Percentiles rank a stretch among this genome's conserved stretches.
Evolutionary conservation across 495 filamentous ascomycete species (phyloP).

Genomic region (Daldinia grandis): DNA sequence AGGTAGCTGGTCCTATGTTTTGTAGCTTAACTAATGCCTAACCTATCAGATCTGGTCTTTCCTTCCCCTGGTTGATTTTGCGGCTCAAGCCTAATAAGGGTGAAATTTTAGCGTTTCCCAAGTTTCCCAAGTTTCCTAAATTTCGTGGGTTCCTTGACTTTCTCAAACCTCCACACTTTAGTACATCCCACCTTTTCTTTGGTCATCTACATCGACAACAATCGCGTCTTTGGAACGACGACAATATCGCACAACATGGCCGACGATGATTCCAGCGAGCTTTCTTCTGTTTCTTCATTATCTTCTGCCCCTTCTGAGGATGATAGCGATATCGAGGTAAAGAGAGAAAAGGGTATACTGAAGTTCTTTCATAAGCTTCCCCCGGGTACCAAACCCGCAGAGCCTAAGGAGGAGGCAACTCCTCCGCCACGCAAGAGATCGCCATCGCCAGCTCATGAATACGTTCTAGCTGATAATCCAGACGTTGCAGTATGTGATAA

Average conservation of each 20-base stretch:
- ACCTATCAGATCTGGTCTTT: constrained; percentile 46
- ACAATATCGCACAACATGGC: constrained; percentile 49
- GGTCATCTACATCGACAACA: constrained; percentile 7
- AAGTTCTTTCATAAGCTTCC: constrained; percentile 66
- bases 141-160: constrained; percentile 15
- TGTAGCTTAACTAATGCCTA: constrained; percentile 38
- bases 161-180: constrained; percentile 25
- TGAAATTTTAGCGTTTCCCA: constrained; percentile 46
- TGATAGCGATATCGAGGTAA: constrained; percentile 59
- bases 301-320: constrained; percentile 63
- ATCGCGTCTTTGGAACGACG: constrained; percentile 5
- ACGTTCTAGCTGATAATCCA: constrained; percentile 84
- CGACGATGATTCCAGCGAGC: constrained; percentile 63
- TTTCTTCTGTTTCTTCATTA: constrained; percentile 63
- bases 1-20: too few relatives aligned
- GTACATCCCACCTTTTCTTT: constrained; percentile 25
- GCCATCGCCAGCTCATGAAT: constrained; percentile 88
- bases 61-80: constrained; percentile 43
- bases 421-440: constrained; percentile 78
- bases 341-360: constrained; percentile 60
- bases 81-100: constrained; percentile 47
- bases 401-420: constrained; percentile 57
- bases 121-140: constrained; percentile 33
- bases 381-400: constrained; percentile 45
- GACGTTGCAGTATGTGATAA: constrained; percentile 80